Evolutionary conservation across 2,329 filamentous ascomycete genomes (phyloP).

Genomic region (Keithomyces neogunnii): DNA sequence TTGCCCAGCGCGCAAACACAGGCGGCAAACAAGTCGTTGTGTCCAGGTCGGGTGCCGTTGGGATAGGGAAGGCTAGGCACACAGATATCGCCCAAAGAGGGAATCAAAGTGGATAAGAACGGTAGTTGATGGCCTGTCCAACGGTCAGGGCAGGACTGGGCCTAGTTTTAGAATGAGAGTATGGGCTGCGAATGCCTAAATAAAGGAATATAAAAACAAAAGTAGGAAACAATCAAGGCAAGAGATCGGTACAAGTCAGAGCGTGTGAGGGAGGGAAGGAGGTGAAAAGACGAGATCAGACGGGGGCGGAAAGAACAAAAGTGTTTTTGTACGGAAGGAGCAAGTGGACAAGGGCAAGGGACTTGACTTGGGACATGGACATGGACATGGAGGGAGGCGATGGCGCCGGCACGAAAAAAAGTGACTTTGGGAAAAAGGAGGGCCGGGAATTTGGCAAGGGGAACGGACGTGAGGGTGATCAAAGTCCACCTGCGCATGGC

Average conservation of each 20-base stretch:
- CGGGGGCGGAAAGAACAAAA: conserved; percentile 8
- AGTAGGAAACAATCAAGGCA: conserved; percentile 3
- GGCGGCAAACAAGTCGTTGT: background rate
- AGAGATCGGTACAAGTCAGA: background rate
- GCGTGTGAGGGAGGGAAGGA: conserved; percentile 4
- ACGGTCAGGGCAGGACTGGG: background rate
- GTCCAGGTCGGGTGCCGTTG: background rate
- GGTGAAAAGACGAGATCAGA: conserved; percentile 8
- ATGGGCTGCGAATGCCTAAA: background rate
- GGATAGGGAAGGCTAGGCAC: background rate
- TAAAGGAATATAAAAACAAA: background rate
- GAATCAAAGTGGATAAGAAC: conserved; percentile 3
- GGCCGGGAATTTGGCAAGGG: conserved; percentile 7
- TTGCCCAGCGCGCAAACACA: background rate
- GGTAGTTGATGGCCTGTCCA: background rate
- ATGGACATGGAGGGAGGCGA: background rate
- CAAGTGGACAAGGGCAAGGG: conserved; percentile 2
- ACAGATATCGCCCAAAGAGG: background rate
- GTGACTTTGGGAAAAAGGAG: conserved; percentile 6
- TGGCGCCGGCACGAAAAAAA: conserved; percentile 4
- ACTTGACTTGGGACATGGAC: background rate
- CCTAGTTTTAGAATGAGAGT: background rate
- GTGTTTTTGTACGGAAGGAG: conserved; percentile 8
- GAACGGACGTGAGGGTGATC: conserved; percentile 4
- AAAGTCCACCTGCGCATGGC: conserved; percentile 1